Evolutionary conservation across 225 moss, liverwort and hornwort species (phyloP), one percentile per base, ranked within the genome.

Genomic region (Physcomitrium patens): DNA sequence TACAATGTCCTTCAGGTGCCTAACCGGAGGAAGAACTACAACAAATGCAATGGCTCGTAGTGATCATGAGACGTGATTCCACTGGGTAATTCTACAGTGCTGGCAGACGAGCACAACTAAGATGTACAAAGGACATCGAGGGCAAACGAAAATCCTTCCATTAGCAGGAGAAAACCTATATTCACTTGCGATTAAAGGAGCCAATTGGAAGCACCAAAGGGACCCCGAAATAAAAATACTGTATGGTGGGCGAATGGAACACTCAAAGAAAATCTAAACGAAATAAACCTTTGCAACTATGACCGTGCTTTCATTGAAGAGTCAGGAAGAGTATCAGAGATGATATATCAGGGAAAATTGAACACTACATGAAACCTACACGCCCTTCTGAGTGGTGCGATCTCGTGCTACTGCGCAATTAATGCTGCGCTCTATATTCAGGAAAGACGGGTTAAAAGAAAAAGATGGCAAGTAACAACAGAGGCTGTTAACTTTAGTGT

Each of bases 151-250:
- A 37, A 37, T 0, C 7, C 31, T 49, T 15, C 13, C 49, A 7
- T 49, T 3, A 49, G 49, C 49, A 15, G 15, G 13, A 15, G 49
- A 14, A 49, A 49, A 49, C 3, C 49, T 12, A 3, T 49, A 0
- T 49, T 49, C 13, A 12, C 13, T 49, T 12, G 49, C 17, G 53
- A 17, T n/a, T n/a, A 53, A 53, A 18, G 53, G 53, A 53, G n/a
- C 2, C 53, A 53, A 53, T 1, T 5, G 1, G 17, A n/a, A n/a
- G 3, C 53, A 53, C 15, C 0, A n/a, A 53, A 53, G 53, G 18
- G 53, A 53, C 18, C 1, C 51, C 64, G 26, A 43, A 63, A 69
- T 57, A 49, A 44, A 49, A 73, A 68, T 26, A 47, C 54, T 42
- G 12, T n/a, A 13, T 43, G 13, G 65, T 15, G 15, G 48, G 15